Evolutionary conservation across 2,329 filamentous ascomycete genomes (phyloP).

Genomic region (Hymenoscyphus fructigenus): DNA sequence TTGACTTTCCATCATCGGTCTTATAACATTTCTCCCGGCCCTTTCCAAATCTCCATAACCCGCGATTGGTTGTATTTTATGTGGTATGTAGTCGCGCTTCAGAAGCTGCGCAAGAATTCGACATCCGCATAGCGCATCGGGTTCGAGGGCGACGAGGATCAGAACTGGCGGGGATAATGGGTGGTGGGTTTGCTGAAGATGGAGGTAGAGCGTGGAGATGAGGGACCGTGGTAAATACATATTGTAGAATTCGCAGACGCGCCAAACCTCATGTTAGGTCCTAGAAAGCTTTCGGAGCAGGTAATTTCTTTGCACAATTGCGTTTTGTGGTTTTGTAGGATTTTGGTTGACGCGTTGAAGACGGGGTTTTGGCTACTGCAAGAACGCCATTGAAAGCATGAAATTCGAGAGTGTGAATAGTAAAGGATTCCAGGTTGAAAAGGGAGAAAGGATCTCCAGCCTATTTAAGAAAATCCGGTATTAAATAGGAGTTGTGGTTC

Average conservation of each 20-base stretch:
- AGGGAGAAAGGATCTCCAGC: neutral
- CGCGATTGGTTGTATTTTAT: constrained; percentile 93
- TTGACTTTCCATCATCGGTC: constrained; percentile 79
- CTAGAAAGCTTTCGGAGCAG: neutral
- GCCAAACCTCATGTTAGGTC: constrained; percentile 18
- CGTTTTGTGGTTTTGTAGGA: neutral
- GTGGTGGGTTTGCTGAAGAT: constrained; percentile 83
- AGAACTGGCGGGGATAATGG: constrained; percentile 89
- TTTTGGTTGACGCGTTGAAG: constrained; percentile 6
- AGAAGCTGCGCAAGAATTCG: constrained; percentile 91
- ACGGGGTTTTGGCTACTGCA: neutral
- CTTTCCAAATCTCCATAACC: constrained; percentile 88
- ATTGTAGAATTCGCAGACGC: constrained; percentile 22
- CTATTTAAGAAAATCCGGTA: neutral
- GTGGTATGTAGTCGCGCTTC: constrained; percentile 95
- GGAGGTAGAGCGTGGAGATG: constrained; percentile 86
- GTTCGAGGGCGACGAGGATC: constrained; percentile 88
- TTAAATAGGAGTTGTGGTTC: neutral
- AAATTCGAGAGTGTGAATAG: neutral
- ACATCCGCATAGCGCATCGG: constrained; percentile 92
- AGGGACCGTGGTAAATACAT: constrained; percentile 96
- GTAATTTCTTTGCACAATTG: neutral
- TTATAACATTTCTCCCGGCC: constrained; percentile 75
- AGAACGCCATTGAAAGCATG: neutral
- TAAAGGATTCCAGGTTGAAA: neutral